Evolutionary conservation across 331 rosid genomes (phyloP).

Genomic region (Malus hybrid): DNA sequence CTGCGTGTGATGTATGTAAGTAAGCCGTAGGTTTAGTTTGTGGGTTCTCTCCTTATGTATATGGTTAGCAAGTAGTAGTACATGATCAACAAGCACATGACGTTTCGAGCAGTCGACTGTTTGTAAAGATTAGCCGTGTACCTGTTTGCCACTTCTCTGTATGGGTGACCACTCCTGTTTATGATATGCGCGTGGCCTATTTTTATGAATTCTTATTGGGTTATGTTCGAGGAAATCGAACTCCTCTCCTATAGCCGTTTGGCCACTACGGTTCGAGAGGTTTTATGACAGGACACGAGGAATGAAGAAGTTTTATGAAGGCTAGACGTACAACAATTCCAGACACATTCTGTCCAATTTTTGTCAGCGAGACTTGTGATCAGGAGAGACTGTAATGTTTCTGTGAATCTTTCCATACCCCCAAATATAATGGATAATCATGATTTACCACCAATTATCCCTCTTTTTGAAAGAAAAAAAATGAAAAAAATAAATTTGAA

Average conservation of each 20-base stretch:
- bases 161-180: background rate
- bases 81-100: background rate
- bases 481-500: background rate
- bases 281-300: too few species aligned
- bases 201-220: too few species aligned
- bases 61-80: constrained; percentile 1
- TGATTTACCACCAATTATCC: too few species aligned
- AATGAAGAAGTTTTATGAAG: too few species aligned
- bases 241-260: too few species aligned
- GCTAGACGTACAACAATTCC: too few species aligned
- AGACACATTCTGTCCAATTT: too few species aligned
- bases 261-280: background rate
- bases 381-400: rapidly evolving
- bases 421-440: too few species aligned
- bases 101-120: background rate
- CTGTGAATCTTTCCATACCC: rapidly evolving
- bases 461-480: too few species aligned
- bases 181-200: too few species aligned
- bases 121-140: background rate
- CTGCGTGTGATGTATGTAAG: constrained; percentile 4
- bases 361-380: too few species aligned
- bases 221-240: too few species aligned
- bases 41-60: background rate
- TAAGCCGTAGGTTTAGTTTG: constrained; percentile 14
- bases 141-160: background rate